These are phyloP conservation scores for Cinchona pubescens DNA, from an alignment of 257 asterid genomes.

Conservation along the genomic window DNA sequence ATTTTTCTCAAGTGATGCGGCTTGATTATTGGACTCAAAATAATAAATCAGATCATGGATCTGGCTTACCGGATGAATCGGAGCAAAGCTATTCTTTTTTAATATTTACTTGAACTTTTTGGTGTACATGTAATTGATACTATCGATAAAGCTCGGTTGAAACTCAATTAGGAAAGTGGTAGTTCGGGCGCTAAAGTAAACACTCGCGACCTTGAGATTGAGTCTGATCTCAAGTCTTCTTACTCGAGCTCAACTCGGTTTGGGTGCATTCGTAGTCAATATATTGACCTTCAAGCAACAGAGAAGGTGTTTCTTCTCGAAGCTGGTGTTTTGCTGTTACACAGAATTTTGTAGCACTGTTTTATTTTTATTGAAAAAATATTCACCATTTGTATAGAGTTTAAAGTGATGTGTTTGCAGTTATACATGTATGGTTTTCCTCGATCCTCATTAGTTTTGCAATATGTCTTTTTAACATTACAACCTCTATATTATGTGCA, in stretches of 20 bases:
- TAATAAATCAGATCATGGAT: neutral
- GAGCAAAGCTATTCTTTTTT: neutral
- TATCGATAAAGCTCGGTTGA: neutral
- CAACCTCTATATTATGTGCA: slow-evolving; percentile 28
- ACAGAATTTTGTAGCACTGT: neutral
- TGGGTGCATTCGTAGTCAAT: too few relatives aligned
- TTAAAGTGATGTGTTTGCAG: neutral
- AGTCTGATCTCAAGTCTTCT: neutral
- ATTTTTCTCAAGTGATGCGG: neutral
- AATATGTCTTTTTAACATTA: neutral
- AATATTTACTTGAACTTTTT: neutral
- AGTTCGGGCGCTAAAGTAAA: neutral
- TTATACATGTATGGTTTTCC: neutral
- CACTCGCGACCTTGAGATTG: neutral
- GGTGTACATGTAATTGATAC: neutral
- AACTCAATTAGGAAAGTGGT: neutral
- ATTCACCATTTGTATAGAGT: neutral
- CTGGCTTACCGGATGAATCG: neutral
- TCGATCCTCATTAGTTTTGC: neutral
- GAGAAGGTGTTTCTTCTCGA: too few relatives aligned
- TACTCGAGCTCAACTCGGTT: neutral
- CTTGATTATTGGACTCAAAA: neutral
- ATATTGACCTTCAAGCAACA: neutral
- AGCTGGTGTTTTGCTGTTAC: too few relatives aligned
- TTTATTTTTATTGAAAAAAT: neutral